Evolutionary conservation across 192 early-diverging fungal species (phyloP).

Genomic region (Cetraspora pellucida): DNA sequence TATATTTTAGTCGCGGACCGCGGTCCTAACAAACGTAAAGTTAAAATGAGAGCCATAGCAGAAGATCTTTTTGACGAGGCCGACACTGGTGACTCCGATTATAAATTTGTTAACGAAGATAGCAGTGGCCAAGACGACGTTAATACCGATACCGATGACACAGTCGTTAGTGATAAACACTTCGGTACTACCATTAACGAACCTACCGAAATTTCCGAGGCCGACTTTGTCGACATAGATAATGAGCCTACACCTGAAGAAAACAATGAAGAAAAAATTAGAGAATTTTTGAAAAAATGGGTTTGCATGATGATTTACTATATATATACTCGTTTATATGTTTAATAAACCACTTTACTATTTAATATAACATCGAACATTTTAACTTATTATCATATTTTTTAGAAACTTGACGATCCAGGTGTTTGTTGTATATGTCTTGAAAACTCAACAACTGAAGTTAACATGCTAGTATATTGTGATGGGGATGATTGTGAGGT

Average conservation of each 20-base stretch:
- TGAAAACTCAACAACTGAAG: conserved; percentile 48
- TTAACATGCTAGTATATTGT: conserved; percentile 57
- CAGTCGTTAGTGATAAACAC: conserved; percentile 40
- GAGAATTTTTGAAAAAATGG: conserved; percentile 23
- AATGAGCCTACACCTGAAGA: neutral
- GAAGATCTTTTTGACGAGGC: conserved; percentile 44
- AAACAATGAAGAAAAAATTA: neutral
- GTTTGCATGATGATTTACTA: neutral
- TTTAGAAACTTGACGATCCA: conserved; percentile 56
- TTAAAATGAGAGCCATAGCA: conserved; percentile 43
- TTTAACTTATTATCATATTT: neutral
- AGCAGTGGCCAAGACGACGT: conserved; percentile 36
- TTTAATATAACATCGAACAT: neutral
- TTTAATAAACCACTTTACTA: neutral
- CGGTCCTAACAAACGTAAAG: conserved; percentile 50
- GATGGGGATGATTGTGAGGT: conserved; percentile 42
- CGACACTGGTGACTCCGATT: conserved; percentile 47
- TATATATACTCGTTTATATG: neutral
- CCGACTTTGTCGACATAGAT: no score
- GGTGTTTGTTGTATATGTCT: conserved; percentile 58
- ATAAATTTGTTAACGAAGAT: conserved; percentile 36
- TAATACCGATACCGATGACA: conserved; percentile 41
- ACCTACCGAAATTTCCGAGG: neutral
- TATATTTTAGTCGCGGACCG: conserved; percentile 45
- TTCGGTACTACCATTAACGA: neutral